Evolutionary conservation across 768 basidiomycete genomes (phyloP).

Genomic region (Lentinula sp.): DNA sequence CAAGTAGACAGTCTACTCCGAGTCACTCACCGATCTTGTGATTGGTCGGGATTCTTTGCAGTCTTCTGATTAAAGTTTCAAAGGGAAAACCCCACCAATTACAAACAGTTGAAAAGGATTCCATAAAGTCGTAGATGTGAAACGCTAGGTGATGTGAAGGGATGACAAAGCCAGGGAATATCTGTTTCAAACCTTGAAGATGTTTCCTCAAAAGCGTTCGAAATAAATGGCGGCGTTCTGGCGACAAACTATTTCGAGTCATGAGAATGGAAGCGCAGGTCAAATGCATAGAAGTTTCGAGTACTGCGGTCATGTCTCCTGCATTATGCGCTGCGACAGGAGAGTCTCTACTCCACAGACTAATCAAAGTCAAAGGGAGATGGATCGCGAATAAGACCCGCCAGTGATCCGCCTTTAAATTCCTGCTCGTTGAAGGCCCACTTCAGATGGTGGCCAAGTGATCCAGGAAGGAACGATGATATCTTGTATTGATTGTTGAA

Average conservation of each 20-base stretch:
- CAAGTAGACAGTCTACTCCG: no score
- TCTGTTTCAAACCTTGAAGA: conserved; percentile 3
- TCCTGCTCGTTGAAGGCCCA: no score
- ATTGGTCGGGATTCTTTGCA: conserved; percentile 17
- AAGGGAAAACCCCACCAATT: conserved; percentile 22
- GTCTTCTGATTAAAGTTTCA: conserved; percentile 15
- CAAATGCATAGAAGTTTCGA: conserved; percentile 1
- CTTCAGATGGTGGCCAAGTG: no score
- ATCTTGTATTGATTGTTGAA: neutral
- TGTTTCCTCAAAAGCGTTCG: conserved; percentile 2
- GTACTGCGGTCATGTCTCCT: neutral
- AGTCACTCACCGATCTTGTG: conserved; percentile 15
- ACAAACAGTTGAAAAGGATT: conserved; percentile 8
- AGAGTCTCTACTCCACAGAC: conserved; percentile 11
- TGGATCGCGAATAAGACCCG: no score
- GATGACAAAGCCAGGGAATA: conserved; percentile 9
- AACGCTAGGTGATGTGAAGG: conserved; percentile 6
- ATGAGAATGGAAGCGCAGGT: neutral
- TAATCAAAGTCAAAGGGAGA: no score
- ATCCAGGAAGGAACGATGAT: no score
- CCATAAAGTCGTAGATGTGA: conserved; percentile 14
- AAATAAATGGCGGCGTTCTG: neutral
- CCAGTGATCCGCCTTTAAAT: no score
- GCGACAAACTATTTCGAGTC: neutral
- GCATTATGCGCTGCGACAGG: neutral